Conservation (phyloP, 371 early-diverging fungal genomes). For the Mucor piriformis region DNA sequence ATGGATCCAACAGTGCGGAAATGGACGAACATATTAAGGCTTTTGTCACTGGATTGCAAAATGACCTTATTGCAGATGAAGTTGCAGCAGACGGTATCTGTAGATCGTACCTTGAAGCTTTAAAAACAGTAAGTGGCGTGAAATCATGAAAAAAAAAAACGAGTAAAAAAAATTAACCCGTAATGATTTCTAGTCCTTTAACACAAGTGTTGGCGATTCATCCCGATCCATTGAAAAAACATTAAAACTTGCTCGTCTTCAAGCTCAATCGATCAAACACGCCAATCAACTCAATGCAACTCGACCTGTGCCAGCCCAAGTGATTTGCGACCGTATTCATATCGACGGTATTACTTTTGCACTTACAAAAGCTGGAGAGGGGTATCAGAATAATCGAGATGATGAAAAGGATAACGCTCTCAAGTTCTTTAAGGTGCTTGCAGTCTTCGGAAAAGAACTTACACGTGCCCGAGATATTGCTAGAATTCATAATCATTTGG, state of each 20-base stretch:
- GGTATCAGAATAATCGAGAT: conserved; percentile 22
- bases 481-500: conserved; percentile 43
- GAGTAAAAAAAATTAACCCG: not conserved
- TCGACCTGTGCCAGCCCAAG: conserved; percentile 27
- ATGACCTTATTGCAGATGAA: conserved; percentile 29
- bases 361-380: conserved; percentile 35
- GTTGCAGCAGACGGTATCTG: conserved; percentile 34
- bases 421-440: conserved; percentile 47
- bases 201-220: conserved; percentile 24
- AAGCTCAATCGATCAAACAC: conserved; percentile 24
- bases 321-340: conserved; percentile 42
- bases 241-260: conserved; percentile 36
- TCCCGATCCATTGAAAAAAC: conserved; percentile 39
- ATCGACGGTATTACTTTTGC: conserved; percentile 43
- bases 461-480: conserved; percentile 49
- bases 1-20: conserved; percentile 36
- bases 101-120: conserved; percentile 38
- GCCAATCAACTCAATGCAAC: conserved; percentile 25
- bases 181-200: conserved; percentile 33
- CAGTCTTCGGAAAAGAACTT: conserved; percentile 32
- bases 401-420: conserved; percentile 30
- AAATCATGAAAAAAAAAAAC: not conserved
- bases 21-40: conserved; percentile 56
- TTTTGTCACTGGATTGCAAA: conserved; percentile 46
- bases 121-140: conserved; percentile 42